These are phyloP conservation scores for Trichoderma simmonsii DNA, from an alignment of 2,329 filamentous ascomycete species.

Conservation along the genomic window DNA sequence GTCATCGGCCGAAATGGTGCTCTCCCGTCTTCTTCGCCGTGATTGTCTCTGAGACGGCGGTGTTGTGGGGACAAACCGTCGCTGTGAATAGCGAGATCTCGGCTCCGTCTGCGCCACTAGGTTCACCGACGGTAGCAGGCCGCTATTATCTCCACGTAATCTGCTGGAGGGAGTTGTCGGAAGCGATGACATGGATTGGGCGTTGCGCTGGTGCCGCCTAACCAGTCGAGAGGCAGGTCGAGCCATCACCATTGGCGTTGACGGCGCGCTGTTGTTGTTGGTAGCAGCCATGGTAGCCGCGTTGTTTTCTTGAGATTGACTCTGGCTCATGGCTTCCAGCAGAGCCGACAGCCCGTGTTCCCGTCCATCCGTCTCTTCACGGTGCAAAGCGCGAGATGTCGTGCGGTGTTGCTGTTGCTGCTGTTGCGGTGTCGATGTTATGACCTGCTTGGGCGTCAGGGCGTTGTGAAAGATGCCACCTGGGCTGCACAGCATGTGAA, in stretches of 20 bases:
- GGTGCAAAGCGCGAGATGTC: conserved; percentile 45
- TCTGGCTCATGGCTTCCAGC: conserved; percentile 75
- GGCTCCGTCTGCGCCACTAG: conserved; percentile 60
- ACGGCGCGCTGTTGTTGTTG: conserved; percentile 64
- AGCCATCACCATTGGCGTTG: conserved; percentile 58
- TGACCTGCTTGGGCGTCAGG: conserved; percentile 55
- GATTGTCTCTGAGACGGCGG: conserved; percentile 42
- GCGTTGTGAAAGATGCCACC: conserved; percentile 64
- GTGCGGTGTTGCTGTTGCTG: conserved; percentile 38
- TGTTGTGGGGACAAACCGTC: conserved; percentile 45
- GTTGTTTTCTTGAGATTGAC: conserved; percentile 32
- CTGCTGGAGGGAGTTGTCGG: conserved; percentile 69
- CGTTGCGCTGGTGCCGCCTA: conserved; percentile 67
- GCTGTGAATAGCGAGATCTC: conserved; percentile 41
- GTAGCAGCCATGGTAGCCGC: neutral
- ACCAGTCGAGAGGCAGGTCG: conserved; percentile 47
- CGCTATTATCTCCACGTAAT: conserved; percentile 45
- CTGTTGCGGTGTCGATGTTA: conserved; percentile 43
- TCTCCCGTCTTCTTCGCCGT: conserved; percentile 72
- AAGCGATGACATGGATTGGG: conserved; percentile 80
- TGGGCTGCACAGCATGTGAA: conserved; percentile 74
- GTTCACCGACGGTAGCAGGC: conserved; percentile 59
- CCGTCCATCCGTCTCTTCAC: conserved; percentile 44
- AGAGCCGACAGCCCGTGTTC: conserved; percentile 72
- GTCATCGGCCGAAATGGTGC: conserved; percentile 73